Evolutionary conservation across 148 eudicot species (phyloP), one percentile per base, ranked within the genome.

Genomic region (Oxyria digyna): DNA sequence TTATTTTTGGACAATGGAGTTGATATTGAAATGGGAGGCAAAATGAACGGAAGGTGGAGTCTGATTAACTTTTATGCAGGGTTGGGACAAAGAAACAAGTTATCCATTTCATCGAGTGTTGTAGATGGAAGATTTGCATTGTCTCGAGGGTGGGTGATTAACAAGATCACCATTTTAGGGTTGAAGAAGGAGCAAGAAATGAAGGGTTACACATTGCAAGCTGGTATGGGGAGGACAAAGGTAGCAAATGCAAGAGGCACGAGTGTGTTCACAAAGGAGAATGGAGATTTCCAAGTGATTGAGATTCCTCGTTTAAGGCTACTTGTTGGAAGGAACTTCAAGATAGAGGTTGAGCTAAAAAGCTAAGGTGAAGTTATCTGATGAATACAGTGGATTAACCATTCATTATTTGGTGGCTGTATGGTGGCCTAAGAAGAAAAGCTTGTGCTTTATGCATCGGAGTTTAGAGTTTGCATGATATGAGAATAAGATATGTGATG

Each of bases 1-100:
- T 72, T 84, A 68, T 84, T 77, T 80, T 67, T 84, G 70, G 88
- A 84, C n/a, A 42, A 82, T 31, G 88, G 85, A 21, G 84, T 79
- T 71, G 81, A 77, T 4, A 67, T 78, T 33, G 57, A 78, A 14
- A 84, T 84, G 83, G 82, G 76, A n/a, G 77, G 63, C 10, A 63
- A 46, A 66, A 37, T 4, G 62, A 41, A 12, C 71, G 78, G 27
- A 0, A 72, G 42, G 24, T 82, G 83, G 85, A 75, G 52, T 15
- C 66, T 79, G 21, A 79, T 74, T 6, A 74, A 24, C 26, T 78
- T 84, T 70, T 49, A 70, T n/a, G 75, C 69, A 13, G 69, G 26
- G 9, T 1, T 66, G 6, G 46, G 46, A 23, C 21, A 3, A 27
- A 1, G 9, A 27, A 66, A 66, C 31, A 41, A 35, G 26, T 15